phyloP scores from a whole-genome alignment of 768 basidiomycete genomes.

The Boletus tomentosulus region DNA sequence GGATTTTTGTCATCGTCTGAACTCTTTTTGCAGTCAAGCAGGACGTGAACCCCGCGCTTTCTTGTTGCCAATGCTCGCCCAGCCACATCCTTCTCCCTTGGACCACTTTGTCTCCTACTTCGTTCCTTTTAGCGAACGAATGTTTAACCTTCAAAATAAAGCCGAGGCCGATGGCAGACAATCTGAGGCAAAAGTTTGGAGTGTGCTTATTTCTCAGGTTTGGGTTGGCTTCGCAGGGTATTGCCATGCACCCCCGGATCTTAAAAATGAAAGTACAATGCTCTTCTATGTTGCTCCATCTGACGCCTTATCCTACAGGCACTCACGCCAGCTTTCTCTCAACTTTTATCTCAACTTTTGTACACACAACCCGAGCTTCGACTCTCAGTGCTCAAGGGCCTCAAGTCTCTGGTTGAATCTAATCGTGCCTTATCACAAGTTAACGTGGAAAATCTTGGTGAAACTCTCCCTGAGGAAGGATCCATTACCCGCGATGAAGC shows the following conservation, averaged over 20 bases:
- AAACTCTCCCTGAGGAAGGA: slow-evolving; percentile 23
- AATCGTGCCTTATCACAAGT: slow-evolving; percentile 50
- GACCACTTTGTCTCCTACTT: slow-evolving; percentile 87
- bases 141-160: slow-evolving; percentile 84
- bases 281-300: background rate
- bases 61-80: slow-evolving; percentile 80
- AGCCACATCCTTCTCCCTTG: slow-evolving; percentile 77
- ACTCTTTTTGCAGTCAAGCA: slow-evolving; percentile 46
- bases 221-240: slow-evolving; percentile 93
- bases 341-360: slow-evolving; percentile 89
- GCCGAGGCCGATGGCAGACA: slow-evolving; percentile 69
- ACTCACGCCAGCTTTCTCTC: slow-evolving; percentile 72
- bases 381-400: slow-evolving; percentile 72
- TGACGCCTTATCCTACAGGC: slow-evolving; percentile 41
- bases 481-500: slow-evolving; percentile 57
- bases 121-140: slow-evolving; percentile 87
- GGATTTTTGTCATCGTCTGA: slow-evolving; percentile 1
- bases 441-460: slow-evolving; percentile 28
- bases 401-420: slow-evolving; percentile 80
- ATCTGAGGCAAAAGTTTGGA: slow-evolving; percentile 94
- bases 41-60: slow-evolving; percentile 85
- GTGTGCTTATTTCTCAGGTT: slow-evolving; percentile 86
- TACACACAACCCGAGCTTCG: slow-evolving; percentile 86
- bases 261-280: slow-evolving; percentile 51
- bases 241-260: slow-evolving; percentile 75